Evolutionary conservation across 2,329 filamentous ascomycete genomes (phyloP).

Genomic region (Xylariaceae sp.): DNA sequence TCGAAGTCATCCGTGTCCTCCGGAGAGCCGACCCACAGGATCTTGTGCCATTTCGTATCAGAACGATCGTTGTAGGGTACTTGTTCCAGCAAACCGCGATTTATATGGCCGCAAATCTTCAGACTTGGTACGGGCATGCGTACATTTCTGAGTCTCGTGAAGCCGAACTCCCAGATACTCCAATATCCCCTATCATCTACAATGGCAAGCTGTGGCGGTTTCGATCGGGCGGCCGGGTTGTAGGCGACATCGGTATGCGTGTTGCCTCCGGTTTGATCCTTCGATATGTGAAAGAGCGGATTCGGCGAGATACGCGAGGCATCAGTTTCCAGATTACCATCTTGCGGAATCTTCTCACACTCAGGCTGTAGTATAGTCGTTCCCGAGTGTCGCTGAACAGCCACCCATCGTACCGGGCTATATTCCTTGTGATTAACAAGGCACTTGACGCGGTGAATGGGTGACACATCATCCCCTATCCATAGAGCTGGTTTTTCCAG

Average conservation of each 20-base stretch:
- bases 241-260: slow-evolving; percentile 61
- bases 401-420: slow-evolving; percentile 44
- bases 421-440: slow-evolving; percentile 36
- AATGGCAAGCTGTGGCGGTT: slow-evolving; percentile 56
- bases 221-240: slow-evolving; percentile 48
- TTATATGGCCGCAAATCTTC: slow-evolving; percentile 41
- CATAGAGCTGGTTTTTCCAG: slow-evolving; percentile 48
- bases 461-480: slow-evolving; percentile 42
- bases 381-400: slow-evolving; percentile 48
- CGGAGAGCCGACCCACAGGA: slow-evolving; percentile 38
- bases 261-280: slow-evolving; percentile 47
- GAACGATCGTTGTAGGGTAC: slow-evolving; percentile 31
- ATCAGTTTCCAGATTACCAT: slow-evolving; percentile 18
- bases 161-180: slow-evolving; percentile 59
- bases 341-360: slow-evolving; percentile 35
- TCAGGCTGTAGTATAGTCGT: slow-evolving; percentile 50
- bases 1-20: slow-evolving; percentile 36
- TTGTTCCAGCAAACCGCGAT: slow-evolving; percentile 34
- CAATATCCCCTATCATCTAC: slow-evolving; percentile 62
- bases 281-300: slow-evolving; percentile 48
- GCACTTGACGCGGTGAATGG: slow-evolving; percentile 49
- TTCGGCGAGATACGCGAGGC: slow-evolving; percentile 52
- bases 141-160: slow-evolving; percentile 33
- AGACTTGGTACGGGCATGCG: slow-evolving; percentile 33
- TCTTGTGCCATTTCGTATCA: slow-evolving; percentile 37